phyloP scores from a whole-genome alignment of 2,329 filamentous ascomycete genomes.

The Bipolaris cookei region DNA sequence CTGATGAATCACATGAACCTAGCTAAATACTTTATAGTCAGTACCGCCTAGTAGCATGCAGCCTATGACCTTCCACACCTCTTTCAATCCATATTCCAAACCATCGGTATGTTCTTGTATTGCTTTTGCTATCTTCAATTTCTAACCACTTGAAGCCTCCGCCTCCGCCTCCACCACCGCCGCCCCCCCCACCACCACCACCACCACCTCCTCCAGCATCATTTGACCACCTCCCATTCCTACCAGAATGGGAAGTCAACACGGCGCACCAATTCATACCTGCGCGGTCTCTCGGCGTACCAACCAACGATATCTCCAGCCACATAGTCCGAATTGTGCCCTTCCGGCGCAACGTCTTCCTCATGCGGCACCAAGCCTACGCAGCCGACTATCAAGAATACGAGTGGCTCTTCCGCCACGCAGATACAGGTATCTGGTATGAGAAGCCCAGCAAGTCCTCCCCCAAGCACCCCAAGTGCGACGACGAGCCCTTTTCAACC shows the following conservation, averaged over 20 bases:
- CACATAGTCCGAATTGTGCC: constrained; percentile 29
- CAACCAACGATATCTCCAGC: constrained; percentile 17
- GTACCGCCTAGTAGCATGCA: neutral
- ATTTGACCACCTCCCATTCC: constrained; percentile 12
- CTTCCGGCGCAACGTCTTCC: constrained; percentile 35
- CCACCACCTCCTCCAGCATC: constrained; percentile 23
- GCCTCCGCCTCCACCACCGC: constrained; percentile 12
- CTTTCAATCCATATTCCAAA: neutral
- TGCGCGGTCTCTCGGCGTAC: constrained; percentile 28
- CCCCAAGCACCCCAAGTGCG: constrained; percentile 18
- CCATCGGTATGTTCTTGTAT: constrained; percentile 3
- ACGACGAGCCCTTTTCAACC: constrained; percentile 2
- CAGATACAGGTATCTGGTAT: constrained; percentile 39
- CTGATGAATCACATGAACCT: too few species aligned
- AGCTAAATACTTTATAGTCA: neutral
- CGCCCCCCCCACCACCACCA: constrained; percentile 10
- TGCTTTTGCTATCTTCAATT: neutral
- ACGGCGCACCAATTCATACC: constrained; percentile 30
- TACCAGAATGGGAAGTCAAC: constrained; percentile 14
- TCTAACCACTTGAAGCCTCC: constrained; percentile 1
- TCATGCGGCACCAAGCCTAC: constrained; percentile 29
- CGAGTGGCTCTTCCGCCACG: constrained; percentile 38
- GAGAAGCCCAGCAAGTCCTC: constrained; percentile 29
- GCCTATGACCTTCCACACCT: too few species aligned
- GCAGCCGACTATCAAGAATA: constrained; percentile 37